Percentiles rank a stretch among this genome's conserved stretches.
Conservation (phyloP, 768 basidiomycete species). For the Cyclocybe aegerita region DNA sequence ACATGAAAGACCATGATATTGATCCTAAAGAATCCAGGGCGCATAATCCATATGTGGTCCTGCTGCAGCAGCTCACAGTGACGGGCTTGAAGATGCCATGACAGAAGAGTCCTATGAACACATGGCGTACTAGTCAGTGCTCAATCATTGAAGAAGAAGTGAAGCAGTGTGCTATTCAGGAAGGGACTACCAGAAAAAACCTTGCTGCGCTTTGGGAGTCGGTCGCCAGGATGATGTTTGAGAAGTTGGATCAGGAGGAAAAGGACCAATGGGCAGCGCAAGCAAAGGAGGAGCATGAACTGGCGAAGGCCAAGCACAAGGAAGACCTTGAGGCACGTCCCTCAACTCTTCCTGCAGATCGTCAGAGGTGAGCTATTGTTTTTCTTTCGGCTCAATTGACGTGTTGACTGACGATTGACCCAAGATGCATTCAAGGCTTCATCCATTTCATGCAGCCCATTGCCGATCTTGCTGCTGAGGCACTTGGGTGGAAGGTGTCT, state of each 20-base stretch:
- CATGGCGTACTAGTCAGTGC: constrained; percentile 4
- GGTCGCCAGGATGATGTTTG: constrained; percentile 1
- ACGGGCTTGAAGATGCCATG: not conserved
- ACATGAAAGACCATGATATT: constrained; percentile 9
- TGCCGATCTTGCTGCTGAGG: constrained; percentile 5
- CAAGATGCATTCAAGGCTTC: constrained; percentile 2
- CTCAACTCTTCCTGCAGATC: not conserved
- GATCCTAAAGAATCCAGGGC: not conserved
- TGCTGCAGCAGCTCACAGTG: not conserved
- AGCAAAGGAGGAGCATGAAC: too few species aligned
- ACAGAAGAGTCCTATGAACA: not conserved
- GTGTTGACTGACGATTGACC: too few species aligned
- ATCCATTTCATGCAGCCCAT: constrained; percentile 4
- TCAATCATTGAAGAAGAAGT: not conserved
- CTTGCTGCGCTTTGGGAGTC: constrained; percentile 6
- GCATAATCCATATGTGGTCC: not conserved
- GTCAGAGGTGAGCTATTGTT: constrained; percentile 7
- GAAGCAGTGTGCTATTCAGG: not conserved
- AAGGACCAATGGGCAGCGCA: not conserved
- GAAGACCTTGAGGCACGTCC: too few species aligned
- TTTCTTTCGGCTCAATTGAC: too few species aligned
- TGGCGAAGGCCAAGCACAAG: too few species aligned
- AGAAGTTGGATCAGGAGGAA: too few species aligned
- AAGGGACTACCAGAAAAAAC: not conserved
- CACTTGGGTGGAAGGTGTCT: constrained; percentile 9